Conservation (phyloP, 352 stramenopile species). For the Phytophthora colocasiae region DNA sequence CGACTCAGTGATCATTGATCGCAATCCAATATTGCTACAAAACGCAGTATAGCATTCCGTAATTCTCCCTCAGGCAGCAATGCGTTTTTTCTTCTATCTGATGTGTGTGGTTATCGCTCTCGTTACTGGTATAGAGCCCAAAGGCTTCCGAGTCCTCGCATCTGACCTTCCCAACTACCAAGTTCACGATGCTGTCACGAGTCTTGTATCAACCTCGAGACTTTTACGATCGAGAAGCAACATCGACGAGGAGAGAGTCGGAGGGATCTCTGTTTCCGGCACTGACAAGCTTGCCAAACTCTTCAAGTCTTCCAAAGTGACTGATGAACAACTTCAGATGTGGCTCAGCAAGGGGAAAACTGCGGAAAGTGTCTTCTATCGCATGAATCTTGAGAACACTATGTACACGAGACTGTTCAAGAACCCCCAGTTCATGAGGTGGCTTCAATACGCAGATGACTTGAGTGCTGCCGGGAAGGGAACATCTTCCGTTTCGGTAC, state of each 20-base stretch:
- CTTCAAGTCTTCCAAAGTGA: not conserved
- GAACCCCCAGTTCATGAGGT: not conserved
- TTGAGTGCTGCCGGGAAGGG: not conserved
- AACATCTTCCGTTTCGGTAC: not conserved
- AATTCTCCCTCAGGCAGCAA: no score
- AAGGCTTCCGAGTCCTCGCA: not conserved
- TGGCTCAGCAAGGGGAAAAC: conserved; percentile 2
- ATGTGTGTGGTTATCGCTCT: no score
- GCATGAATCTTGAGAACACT: not conserved
- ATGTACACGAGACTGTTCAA: not conserved
- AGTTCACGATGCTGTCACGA: not conserved
- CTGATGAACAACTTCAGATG: not conserved
- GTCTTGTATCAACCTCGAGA: not conserved
- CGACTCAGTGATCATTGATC: no score
- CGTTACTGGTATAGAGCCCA: not conserved
- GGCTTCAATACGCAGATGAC: not conserved
- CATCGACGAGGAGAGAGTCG: not conserved
- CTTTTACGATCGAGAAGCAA: not conserved
- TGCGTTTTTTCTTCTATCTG: no score
- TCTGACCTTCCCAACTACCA: not conserved
- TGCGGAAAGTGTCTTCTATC: not conserved
- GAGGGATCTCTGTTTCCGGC: no score
- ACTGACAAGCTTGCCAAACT: not conserved
- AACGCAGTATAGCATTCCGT: no score
- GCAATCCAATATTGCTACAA: no score